Base-by-base conservation (phyloP, 2,329 filamentous ascomycete species). In the Xylaria sp. region DNA sequence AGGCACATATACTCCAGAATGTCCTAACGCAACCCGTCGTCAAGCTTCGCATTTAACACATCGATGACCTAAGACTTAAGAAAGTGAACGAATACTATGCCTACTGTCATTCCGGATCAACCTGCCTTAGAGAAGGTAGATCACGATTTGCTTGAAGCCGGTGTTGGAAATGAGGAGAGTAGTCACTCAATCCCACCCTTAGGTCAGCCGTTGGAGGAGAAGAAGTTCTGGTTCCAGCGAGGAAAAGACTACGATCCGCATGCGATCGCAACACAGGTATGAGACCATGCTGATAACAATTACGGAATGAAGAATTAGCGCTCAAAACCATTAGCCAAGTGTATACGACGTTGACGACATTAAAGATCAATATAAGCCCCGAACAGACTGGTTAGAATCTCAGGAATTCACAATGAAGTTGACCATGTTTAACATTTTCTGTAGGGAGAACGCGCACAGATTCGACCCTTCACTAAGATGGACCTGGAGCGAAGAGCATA, bases 281-380 rank as follows among this genome's bases (percentile, higher is more conserved):
- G 44, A 6, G 26, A 20, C 1, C 13, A 40, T 20, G 1, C 15
- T 17, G 3, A 56, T 46, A 13, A 2, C 28, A n/a, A 13, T 23
- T 23, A 36, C 7, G 31, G 17, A 38, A 4, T 11, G 5, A 26
- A 2, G 3, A 28, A n/a, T 10, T 42, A 36, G 56, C 3, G 48
- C 44, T 63, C 2, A 71, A 2, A 4, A 49, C 48, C 80, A 77
- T 0, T 75, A 83, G 69, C 81, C 80, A 5, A 84, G 82, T 3
- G 83, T 85, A 6, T 85, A 79, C 58, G 83, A 85, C 48, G 79
- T 84, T 58, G 79, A 81, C 0, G 79, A 81, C 4, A 74, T 79
- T 2, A 80, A 78, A 10, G 79, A 80, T 33, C 82, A 84, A 69
- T 73, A 81, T 31, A 74, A 77, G 46, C 76, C 76, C 38, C 72